Evolutionary conservation across 441 rosid genomes (phyloP), one percentile per base, ranked within the genome.

Genomic region (Euphorbia celastroides): DNA sequence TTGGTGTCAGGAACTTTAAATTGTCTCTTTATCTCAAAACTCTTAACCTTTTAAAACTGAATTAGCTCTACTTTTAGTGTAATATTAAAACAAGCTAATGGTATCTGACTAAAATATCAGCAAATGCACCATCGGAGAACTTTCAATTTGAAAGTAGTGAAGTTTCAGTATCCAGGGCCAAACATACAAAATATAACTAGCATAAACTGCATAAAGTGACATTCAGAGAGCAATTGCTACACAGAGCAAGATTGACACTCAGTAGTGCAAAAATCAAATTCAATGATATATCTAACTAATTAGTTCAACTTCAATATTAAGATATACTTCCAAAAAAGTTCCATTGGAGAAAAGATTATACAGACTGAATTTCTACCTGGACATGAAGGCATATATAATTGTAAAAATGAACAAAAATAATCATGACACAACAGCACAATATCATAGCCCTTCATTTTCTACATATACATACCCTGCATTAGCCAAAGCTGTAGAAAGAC

Each of bases 401-500:
- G 46, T 31, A 52, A 16, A 65, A 13, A 34, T 16, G 12, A 56
- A 36, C 6, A 63, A 20, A 41, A 52, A 14, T 36, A 19, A 36
- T 61, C 38, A 52, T 28, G 30, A 23, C 12, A 70, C 20, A 25
- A 46, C 27, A 57, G 23, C 4, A 60, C 3, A n/a, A 42, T 27
- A 32, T 9, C 55, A 64, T n/a, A 20, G 12, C 17, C 36, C 16
- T 42, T 36, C 57, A 57, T 31, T 64, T 25, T 64, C 57, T 27
- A 59, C 60, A 69, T 17, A 31, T 50, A 75, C 88, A 72, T 60
- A 92, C 99, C 98, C 84, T 65, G 99, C 97, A 83, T 95, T 95
- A 67, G 99, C 99, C 77, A 95, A 81, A 77, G 99, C 99, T 62
- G 99, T 95, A 55, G 99, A 95, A 72, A 95, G 97, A 66, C 99